phyloP scores from a whole-genome alignment of 139 green algal genomes.

The Gonium pectorale region DNA sequence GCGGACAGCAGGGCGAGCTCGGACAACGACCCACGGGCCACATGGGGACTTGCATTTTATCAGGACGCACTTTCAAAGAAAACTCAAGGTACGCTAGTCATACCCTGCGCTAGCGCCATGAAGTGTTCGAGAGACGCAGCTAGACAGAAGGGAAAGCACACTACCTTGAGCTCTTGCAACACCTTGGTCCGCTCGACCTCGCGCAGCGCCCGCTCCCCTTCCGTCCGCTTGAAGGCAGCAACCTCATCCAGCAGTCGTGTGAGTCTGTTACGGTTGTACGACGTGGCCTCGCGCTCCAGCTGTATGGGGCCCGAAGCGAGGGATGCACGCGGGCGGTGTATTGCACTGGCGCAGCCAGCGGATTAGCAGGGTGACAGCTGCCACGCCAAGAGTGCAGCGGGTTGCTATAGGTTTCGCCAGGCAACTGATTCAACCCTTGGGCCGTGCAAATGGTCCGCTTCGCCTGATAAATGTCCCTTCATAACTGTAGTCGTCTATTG shows the following conservation, averaged over 20 bases:
- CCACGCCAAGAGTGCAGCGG: too few relatives aligned
- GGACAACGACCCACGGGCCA: too few relatives aligned
- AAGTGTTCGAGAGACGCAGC: not conserved
- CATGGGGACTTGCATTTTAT: too few relatives aligned
- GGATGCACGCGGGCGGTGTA: not conserved
- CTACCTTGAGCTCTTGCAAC: constrained; percentile 40
- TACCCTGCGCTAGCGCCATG: too few relatives aligned
- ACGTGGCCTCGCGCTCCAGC: not conserved
- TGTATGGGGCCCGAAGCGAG: not conserved
- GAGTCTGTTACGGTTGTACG: constrained; percentile 22
- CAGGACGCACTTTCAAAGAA: too few relatives aligned
- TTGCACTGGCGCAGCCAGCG: not conserved
- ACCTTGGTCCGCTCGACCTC: constrained; percentile 21
- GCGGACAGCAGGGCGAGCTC: too few relatives aligned
- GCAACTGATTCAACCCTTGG: too few relatives aligned
- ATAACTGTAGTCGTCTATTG: too few relatives aligned
- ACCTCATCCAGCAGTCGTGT: constrained; percentile 37
- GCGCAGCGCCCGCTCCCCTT: constrained; percentile 23
- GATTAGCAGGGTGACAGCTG: not conserved
- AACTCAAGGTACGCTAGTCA: too few relatives aligned
- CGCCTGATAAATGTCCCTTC: too few relatives aligned
- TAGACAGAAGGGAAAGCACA: not conserved
- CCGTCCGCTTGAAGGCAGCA: not conserved
- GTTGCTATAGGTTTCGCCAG: too few relatives aligned
- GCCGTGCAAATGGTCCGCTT: too few relatives aligned